A percentile compares a stretch with the other conserved stretches of the same genome.
These are phyloP conservation scores for Emergomyces africanus DNA, from an alignment of 2,329 filamentous ascomycete species.

Conservation along the genomic window DNA sequence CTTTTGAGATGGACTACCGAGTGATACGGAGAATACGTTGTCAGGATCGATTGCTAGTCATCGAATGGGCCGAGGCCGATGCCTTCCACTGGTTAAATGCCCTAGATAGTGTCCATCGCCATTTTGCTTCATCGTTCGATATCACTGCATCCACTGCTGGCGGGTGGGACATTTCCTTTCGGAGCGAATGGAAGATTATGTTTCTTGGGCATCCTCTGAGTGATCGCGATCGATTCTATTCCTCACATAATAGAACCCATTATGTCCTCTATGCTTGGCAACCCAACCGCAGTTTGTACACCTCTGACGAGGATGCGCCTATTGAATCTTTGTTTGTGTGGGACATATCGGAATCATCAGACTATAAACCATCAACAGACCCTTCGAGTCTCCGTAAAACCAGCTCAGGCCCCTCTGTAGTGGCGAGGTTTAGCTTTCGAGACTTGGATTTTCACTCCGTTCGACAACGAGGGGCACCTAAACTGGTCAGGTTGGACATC, in stretches of 20 bases:
- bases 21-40: conserved; percentile 44
- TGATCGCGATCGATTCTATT: conserved; percentile 49
- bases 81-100: conserved; percentile 42
- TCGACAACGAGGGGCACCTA: conserved; percentile 40
- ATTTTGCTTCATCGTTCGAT: conserved; percentile 49
- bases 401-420: conserved; percentile 30
- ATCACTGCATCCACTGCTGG: conserved; percentile 19
- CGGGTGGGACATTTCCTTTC: conserved; percentile 37
- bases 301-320: conserved; percentile 41
- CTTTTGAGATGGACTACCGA: conserved; percentile 39
- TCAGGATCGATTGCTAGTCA: conserved; percentile 41
- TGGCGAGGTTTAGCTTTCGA: conserved; percentile 38
- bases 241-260: conserved; percentile 45
- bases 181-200: conserved; percentile 50
- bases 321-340: conserved; percentile 47
- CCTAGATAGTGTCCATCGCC: conserved; percentile 40
- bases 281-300: conserved; percentile 42
- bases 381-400: conserved; percentile 28
- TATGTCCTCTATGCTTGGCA: conserved; percentile 53
- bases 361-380: conserved; percentile 40
- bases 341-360: conserved; percentile 42
- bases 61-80: conserved; percentile 50
- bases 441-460: conserved; percentile 43
- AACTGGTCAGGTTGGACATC: conserved; percentile 39
- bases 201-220: conserved; percentile 44